Evolutionary conservation across 257 asterid genomes (phyloP).

Genomic region (Sherardia arvensis): DNA sequence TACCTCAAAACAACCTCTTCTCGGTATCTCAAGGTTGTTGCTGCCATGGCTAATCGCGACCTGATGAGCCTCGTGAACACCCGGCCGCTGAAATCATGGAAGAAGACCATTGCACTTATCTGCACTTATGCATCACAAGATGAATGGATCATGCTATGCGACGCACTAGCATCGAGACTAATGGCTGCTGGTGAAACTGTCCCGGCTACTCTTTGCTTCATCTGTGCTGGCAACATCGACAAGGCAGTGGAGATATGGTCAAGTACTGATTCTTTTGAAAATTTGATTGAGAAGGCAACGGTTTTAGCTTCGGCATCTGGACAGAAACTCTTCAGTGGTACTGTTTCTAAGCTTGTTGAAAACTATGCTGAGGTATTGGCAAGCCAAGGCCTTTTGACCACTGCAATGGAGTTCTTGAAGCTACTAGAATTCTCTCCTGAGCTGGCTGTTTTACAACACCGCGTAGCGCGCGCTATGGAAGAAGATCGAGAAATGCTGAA

Average conservation of each 20-base stretch:
- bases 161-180: constrained; percentile 79
- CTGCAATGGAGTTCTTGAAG: constrained; percentile 89
- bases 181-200: constrained; percentile 69
- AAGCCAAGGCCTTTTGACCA: constrained; percentile 85
- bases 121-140: constrained; percentile 81
- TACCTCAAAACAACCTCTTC: constrained; percentile 66
- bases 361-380: constrained; percentile 93
- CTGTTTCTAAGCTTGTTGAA: constrained; percentile 79
- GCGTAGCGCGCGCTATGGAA: constrained; percentile 65
- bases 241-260: constrained; percentile 92
- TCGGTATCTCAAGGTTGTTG: constrained; percentile 59
- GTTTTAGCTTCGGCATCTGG: constrained; percentile 89
- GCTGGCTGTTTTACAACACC: constrained; percentile 71
- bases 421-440: constrained; percentile 84
- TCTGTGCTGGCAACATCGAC: constrained; percentile 94
- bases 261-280: constrained; percentile 77
- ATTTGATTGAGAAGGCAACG: constrained; percentile 90
- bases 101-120: constrained; percentile 89
- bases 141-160: constrained; percentile 75
- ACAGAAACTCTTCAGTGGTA: constrained; percentile 74
- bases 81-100: constrained; percentile 90
- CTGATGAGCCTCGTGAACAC: constrained; percentile 74
- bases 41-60: constrained; percentile 90
- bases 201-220: constrained; percentile 79
- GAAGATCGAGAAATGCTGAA: constrained; percentile 46